Evolutionary conservation across 2,329 filamentous ascomycete species (phyloP).

Genomic region (Penicillium sp.): DNA sequence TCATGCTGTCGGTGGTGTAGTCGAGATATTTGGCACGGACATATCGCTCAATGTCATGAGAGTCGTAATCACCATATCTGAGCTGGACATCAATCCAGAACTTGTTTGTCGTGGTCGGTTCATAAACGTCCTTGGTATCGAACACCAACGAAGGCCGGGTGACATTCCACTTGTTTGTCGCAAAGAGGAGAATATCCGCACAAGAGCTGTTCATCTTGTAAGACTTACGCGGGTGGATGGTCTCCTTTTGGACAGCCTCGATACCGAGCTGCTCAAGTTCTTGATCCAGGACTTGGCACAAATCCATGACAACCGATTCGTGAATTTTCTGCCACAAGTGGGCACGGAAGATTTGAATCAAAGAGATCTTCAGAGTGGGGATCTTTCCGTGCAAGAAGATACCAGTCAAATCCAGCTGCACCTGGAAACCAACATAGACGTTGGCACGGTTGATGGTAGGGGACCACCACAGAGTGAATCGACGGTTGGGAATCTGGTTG

Average conservation of each 20-base stretch:
- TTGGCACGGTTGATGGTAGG: conserved; percentile 92
- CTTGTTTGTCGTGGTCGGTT: conserved; percentile 93
- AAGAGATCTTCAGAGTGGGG: conserved; percentile 92
- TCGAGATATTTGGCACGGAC: conserved; percentile 97
- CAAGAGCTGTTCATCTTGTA: conserved; percentile 99
- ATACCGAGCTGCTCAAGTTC: conserved; percentile 94
- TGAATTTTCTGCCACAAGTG: conserved; percentile 99
- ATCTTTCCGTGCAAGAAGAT: conserved; percentile 99
- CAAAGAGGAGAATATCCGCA: conserved; percentile 94
- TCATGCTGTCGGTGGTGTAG: conserved; percentile 98
- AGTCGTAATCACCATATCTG: conserved; percentile 97
- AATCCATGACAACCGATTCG: conserved; percentile 97
- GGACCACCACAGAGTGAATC: conserved; percentile 98
- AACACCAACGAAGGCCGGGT: conserved; percentile 89
- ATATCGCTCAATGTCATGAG: conserved; percentile 97
- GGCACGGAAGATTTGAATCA: conserved; percentile 98
- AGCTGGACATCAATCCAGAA: conserved; percentile 99
- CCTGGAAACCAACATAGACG: conserved; percentile 99
- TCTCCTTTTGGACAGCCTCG: conserved; percentile 98
- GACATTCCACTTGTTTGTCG: conserved; percentile 98
- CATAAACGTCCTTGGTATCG: conserved; percentile 94
- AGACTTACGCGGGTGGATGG: conserved; percentile 96
- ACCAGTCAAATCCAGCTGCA: conserved; percentile 94
- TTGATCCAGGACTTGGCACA: conserved; percentile 98
- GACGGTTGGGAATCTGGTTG: conserved; percentile 97